Evolutionary conservation across 441 rosid species (phyloP).

Genomic region (Arabidopsis lyrata): DNA sequence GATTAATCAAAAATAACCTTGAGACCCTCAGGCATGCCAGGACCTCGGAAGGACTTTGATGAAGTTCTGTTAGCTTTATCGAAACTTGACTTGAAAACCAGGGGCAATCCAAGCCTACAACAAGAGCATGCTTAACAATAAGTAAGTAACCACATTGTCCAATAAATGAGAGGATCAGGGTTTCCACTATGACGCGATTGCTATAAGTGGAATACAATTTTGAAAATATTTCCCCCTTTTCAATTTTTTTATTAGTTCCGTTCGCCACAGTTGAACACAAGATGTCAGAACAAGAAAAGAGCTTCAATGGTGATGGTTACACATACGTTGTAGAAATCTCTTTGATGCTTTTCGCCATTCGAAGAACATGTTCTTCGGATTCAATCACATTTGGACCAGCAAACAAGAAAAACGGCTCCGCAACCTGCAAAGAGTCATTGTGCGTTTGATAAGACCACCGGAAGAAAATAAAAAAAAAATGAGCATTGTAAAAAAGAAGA

Average conservation of each 20-base stretch:
- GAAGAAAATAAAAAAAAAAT: too few relatives aligned
- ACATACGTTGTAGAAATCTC: slow-evolving; percentile 62
- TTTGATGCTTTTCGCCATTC: slow-evolving; percentile 78
- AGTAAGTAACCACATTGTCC: not conserved
- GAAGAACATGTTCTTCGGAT: slow-evolving; percentile 80
- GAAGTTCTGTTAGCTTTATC: slow-evolving; percentile 95
- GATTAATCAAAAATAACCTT: slow-evolving; percentile 50
- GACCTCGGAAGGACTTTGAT: slow-evolving; percentile 89
- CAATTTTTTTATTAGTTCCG: not conserved
- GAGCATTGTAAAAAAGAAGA: too few relatives aligned
- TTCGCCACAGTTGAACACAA: not conserved
- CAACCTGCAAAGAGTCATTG: slow-evolving; percentile 42
- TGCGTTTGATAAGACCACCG: not conserved
- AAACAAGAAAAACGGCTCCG: slow-evolving; percentile 79
- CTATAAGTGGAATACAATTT: not conserved
- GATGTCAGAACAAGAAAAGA: not conserved
- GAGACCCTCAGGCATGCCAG: slow-evolving; percentile 85
- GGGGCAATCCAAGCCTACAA: slow-evolving; percentile 74
- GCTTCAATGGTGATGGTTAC: not conserved
- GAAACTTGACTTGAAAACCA: slow-evolving; percentile 93
- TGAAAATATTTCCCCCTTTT: not conserved
- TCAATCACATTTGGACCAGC: slow-evolving; percentile 97
- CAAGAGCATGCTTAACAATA: not conserved
- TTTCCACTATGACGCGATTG: not conserved
- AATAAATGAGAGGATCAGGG: not conserved